Base-by-base conservation (phyloP, 805 yeast genomes). In the Ogataea nitratoaversa region DNA sequence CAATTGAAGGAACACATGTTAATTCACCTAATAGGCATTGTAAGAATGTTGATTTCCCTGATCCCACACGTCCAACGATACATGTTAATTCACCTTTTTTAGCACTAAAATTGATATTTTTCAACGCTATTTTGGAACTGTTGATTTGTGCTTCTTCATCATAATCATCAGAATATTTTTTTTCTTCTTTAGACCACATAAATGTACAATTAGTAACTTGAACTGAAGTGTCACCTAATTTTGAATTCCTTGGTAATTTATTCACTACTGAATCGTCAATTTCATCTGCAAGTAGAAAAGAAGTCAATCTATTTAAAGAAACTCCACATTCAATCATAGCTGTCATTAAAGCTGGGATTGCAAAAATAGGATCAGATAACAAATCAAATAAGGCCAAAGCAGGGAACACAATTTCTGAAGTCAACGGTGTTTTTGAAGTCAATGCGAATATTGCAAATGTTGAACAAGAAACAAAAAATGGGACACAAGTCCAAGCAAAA, bases 361-460 rank as follows among this genome's bases (percentile, higher is more conserved):
- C 71, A 52, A 70, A 68, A 23, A 82, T 72, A 8, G 86, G 85
- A 31, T 68, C 75, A 4, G 80, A 70, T 31, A 82, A 56, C 43
- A 82, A 59, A 44, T 76, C 74, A 50, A 82, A 76, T 38, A 82
- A 62, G 1, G 86, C 63, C 43, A 82, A 65, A 2, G 86, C 78
- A 12, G 89, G 88, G 57, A 82, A 82, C 5, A 80, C 82, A 43
- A 82, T 69, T 32, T 81, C 84, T 11, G 88, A 79, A 5, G 85
- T 72, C 49, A 82, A 64, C 1, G 85, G 83, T 8, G 51, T 53
- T 3, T 63, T 57, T 19, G 71, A 66, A 16, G 67, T 60, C 25
- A 56, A 47, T 4, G 81, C 74, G 57, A 72, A 82, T 1, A 74
- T 55, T 1, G 77, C 70, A 61, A 82, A 81, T 1, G 83, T 72